Base-by-base conservation (phyloP, 495 filamentous ascomycete genomes). In the Usnea hakonensis region DNA sequence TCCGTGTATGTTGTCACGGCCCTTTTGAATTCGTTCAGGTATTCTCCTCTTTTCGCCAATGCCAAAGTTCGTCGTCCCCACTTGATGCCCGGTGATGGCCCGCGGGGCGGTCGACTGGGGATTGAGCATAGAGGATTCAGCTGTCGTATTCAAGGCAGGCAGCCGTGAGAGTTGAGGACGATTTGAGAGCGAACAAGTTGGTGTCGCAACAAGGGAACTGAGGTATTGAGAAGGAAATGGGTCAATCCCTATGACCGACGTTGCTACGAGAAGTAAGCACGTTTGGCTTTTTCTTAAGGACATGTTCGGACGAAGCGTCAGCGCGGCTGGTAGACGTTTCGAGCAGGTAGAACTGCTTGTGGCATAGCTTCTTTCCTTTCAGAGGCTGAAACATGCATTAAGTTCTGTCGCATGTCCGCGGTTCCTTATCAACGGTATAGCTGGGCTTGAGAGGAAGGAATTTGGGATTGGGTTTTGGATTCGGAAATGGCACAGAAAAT, bases 191-290 rank as follows among this genome's bases (percentile, higher is more conserved):
- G 28, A 33, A 2, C 28, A 7, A 30, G 13, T 3, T 19, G 32
- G 30, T 2, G 14, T 17, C 32, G 5, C 2, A 9, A 9, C 28
- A 32, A 46, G 28, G 3, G 28, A 32, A 28, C 5, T 2, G 5
- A 52, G 0, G 11, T 23, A 23, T 46, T 2, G 14, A 32, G 28
- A 17, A 32, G 32, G 5, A 23, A 19, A 17, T 30, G 48, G 48
- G 14, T 32, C 26, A 32, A 7, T n/a, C 19, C 32, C 26, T 32
- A 52, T 6, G 28, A 30, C 4, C 30, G 46, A 52, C 48, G 48
- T 52, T 52, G 48, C 26, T 52, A 16, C 26, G 48, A 50, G 48
- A 33, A 52, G 28, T 52, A 52, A 52, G 48, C 48, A 52, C 14
- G 48, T 26, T 10, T 7, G 46, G 26, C 17, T 17, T 30, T 48